Conservation (phyloP, 1,139 yeast species). For the Debaryomycetaceae sp. region DNA sequence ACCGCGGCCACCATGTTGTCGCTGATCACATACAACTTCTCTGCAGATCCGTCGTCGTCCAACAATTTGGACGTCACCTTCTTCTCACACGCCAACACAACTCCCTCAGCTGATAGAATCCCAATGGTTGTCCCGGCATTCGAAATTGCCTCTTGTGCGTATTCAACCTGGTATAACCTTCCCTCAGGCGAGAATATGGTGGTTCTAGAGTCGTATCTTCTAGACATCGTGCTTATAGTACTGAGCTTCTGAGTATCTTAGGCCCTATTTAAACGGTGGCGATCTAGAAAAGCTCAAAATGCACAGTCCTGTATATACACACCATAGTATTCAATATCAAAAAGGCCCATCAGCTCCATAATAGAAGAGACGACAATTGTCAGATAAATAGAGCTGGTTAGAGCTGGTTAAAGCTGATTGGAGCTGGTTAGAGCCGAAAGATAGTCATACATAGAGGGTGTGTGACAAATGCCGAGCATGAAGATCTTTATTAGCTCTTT, state of each 20-base stretch:
- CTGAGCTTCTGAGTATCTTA: neutral
- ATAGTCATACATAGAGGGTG: no score
- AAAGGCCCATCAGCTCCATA: neutral
- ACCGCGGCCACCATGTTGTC: constrained; percentile 89
- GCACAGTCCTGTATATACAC: neutral
- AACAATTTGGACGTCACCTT: constrained; percentile 88
- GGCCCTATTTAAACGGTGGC: constrained; percentile 5
- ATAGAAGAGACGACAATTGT: neutral
- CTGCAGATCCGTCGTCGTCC: constrained; percentile 92
- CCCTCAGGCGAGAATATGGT: constrained; percentile 99
- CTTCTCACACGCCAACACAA: constrained; percentile 94
- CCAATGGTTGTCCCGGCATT: constrained; percentile 99
- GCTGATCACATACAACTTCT: constrained; percentile 82
- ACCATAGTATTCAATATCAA: neutral
- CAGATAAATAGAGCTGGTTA: neutral
- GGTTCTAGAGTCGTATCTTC: constrained; percentile 88
- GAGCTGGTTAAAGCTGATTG: neutral
- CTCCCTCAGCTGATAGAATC: constrained; percentile 86
- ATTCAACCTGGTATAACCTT: constrained; percentile 91
- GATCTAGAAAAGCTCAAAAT: neutral
- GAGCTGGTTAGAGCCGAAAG: no score
- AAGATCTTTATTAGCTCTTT: constrained; percentile 37
- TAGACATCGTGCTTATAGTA: constrained; percentile 29
- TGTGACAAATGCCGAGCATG: constrained; percentile 14
- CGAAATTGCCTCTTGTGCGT: constrained; percentile 95